phyloP scores from a whole-genome alignment of 2,329 filamentous ascomycete genomes.

The Clarireedia hainanense region DNA sequence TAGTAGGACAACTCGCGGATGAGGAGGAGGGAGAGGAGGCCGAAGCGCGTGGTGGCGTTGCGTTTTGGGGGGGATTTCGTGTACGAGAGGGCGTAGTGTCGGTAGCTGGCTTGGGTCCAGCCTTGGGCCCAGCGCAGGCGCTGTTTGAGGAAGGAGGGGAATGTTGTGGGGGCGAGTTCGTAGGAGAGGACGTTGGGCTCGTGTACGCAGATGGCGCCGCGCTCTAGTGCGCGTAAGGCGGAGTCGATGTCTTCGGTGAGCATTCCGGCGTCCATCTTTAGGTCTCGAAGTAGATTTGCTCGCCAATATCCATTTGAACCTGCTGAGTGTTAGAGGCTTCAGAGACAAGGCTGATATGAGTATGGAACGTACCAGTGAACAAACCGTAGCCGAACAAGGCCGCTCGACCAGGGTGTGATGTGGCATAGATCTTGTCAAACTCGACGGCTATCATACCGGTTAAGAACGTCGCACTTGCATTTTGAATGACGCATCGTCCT shows the following conservation, averaged over 20 bases:
- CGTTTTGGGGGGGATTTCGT: slow-evolving; percentile 31
- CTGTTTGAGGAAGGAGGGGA: slow-evolving; percentile 40
- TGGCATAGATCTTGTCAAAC: slow-evolving; percentile 45
- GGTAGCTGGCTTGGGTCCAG: slow-evolving; percentile 40
- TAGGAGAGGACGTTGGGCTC: slow-evolving; percentile 42
- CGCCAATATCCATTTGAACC: slow-evolving; percentile 42
- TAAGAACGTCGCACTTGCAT: slow-evolving; percentile 36
- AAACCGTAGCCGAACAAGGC: slow-evolving; percentile 40
- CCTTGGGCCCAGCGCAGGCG: slow-evolving; percentile 43
- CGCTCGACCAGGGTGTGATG: slow-evolving; percentile 40
- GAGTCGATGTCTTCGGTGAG: slow-evolving; percentile 44
- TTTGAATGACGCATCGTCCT: slow-evolving; percentile 41
- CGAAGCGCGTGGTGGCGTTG: slow-evolving; percentile 33
- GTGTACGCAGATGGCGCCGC: slow-evolving; percentile 36
- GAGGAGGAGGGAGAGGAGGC: slow-evolving; percentile 37
- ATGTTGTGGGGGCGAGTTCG: slow-evolving; percentile 39
- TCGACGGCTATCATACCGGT: slow-evolving; percentile 41
- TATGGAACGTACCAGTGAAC: slow-evolving; percentile 31
- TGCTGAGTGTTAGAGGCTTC: background rate
- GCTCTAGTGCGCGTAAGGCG: slow-evolving; percentile 32
- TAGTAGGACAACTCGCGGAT: slow-evolving; percentile 41
- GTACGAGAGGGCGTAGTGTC: slow-evolving; percentile 36
- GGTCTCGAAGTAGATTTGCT: slow-evolving; percentile 34
- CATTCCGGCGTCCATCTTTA: slow-evolving; percentile 43
- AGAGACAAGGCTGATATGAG: background rate